A percentile compares a stretch with the other conserved stretches of the same genome.
phyloP scores from a whole-genome alignment of 2,329 filamentous ascomycete species.

The Apiospora rasikravindrae region DNA sequence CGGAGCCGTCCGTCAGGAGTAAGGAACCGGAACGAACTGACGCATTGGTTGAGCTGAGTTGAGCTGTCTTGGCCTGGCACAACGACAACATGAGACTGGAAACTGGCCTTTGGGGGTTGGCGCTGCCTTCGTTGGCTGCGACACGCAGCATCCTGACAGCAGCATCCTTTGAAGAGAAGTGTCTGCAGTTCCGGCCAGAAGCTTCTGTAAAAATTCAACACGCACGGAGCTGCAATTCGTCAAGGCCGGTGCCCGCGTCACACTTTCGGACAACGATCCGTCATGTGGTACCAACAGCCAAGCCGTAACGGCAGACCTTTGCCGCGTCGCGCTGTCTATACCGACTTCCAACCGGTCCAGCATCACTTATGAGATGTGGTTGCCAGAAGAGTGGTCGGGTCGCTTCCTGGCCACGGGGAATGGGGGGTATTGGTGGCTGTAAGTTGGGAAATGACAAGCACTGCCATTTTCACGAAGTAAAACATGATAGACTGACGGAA shows the following conservation, averaged over 20 bases:
- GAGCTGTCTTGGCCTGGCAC: background rate
- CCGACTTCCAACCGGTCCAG: constrained; percentile 44
- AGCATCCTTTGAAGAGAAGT: constrained; percentile 13
- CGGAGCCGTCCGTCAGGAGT: background rate
- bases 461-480: background rate
- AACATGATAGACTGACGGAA: constrained; percentile 18
- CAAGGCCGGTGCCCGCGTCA: constrained; percentile 26
- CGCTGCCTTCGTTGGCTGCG: background rate
- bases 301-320: constrained; percentile 30
- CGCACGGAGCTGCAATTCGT: constrained; percentile 30
- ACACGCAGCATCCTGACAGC: background rate
- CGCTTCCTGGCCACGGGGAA: constrained; percentile 55
- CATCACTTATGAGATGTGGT: constrained; percentile 52
- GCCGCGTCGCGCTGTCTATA: constrained; percentile 37
- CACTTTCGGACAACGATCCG: constrained; percentile 30
- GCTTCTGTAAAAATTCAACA: constrained; percentile 22
- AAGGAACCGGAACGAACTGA: background rate
- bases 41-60: background rate
- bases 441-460: constrained; percentile 7
- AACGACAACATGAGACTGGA: background rate
- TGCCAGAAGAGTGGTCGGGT: constrained; percentile 49
- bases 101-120: background rate
- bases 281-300: constrained; percentile 28
- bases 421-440: constrained; percentile 51
- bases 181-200: constrained; percentile 26